Evolutionary conservation across 176 grass and related monocot genomes (phyloP).

Genomic region (Phoenix roebelenii): DNA sequence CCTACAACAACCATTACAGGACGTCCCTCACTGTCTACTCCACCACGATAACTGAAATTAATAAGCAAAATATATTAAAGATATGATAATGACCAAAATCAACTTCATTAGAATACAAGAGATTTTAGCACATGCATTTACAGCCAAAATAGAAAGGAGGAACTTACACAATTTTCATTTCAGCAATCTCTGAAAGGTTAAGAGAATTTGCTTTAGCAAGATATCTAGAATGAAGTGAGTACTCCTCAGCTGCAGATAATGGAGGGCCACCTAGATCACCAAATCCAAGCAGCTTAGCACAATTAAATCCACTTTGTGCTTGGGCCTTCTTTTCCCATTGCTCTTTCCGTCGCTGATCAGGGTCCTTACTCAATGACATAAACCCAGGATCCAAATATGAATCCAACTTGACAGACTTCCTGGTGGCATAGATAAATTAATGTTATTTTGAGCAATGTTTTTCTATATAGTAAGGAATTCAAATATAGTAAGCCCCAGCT

Average conservation of each 20-base stretch:
- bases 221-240: constrained; percentile 95
- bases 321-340: constrained; percentile 72
- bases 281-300: constrained; percentile 81
- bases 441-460: background rate
- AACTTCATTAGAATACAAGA: no score
- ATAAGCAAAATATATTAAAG: constrained; percentile 10
- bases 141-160: constrained; percentile 4
- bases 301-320: constrained; percentile 87
- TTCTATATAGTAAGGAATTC: no score
- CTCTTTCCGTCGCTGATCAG: constrained; percentile 65
- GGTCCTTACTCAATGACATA: constrained; percentile 98
- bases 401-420: constrained; percentile 73
- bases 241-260: constrained; percentile 90
- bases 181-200: constrained; percentile 95
- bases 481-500: no score
- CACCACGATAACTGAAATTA: constrained; percentile 65
- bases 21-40: constrained; percentile 72
- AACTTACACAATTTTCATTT: constrained; percentile 98
- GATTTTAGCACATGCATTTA: no score
- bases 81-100: no score
- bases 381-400: constrained; percentile 82
- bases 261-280: constrained; percentile 74
- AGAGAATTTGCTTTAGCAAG: constrained; percentile 95
- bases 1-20: constrained; percentile 92
- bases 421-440: constrained; percentile 30